Conservation (phyloP, 2,329 filamentous ascomycete species). For the Sarocladium oryzae region DNA sequence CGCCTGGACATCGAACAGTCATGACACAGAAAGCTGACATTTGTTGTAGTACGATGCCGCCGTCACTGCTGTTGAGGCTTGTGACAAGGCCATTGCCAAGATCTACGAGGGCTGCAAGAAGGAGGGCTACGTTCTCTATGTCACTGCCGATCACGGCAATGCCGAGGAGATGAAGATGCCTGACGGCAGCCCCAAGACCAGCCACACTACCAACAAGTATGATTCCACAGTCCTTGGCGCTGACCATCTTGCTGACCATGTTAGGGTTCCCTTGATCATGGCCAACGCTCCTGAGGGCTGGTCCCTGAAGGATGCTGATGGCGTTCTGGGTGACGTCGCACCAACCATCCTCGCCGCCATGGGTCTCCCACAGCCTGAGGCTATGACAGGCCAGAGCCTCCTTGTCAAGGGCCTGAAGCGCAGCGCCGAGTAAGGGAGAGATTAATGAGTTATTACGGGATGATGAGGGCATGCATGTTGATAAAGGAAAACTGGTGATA, state of each 20-base stretch:
- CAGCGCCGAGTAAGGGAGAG: conserved; percentile 18
- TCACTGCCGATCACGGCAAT: conserved; percentile 95
- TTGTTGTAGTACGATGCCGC: conserved; percentile 73
- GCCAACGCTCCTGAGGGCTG: conserved; percentile 89
- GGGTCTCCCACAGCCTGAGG: conserved; percentile 82
- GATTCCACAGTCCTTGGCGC: background rate
- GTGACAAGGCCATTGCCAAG: conserved; percentile 87
- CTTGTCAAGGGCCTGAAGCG: conserved; percentile 62
- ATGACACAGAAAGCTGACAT: background rate
- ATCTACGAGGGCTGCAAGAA: conserved; percentile 93
- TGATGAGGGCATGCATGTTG: background rate
- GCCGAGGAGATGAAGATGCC: conserved; percentile 98
- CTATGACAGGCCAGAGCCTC: conserved; percentile 85
- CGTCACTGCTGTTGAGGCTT: conserved; percentile 74
- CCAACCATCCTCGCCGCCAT: conserved; percentile 88
- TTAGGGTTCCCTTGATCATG: conserved; percentile 84
- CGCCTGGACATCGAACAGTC: background rate
- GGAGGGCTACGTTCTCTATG: conserved; percentile 86
- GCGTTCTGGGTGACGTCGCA: conserved; percentile 94
- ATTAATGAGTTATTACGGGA: conserved; percentile 1
- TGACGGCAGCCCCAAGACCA: conserved; percentile 95
- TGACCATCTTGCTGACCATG: background rate
- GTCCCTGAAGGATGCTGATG: conserved; percentile 66
- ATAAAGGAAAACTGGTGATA: conserved; percentile 1
- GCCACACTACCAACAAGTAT: conserved; percentile 86